Evolutionary conservation across 768 basidiomycete genomes (phyloP).

Genomic region (Hericium rajendrae): DNA sequence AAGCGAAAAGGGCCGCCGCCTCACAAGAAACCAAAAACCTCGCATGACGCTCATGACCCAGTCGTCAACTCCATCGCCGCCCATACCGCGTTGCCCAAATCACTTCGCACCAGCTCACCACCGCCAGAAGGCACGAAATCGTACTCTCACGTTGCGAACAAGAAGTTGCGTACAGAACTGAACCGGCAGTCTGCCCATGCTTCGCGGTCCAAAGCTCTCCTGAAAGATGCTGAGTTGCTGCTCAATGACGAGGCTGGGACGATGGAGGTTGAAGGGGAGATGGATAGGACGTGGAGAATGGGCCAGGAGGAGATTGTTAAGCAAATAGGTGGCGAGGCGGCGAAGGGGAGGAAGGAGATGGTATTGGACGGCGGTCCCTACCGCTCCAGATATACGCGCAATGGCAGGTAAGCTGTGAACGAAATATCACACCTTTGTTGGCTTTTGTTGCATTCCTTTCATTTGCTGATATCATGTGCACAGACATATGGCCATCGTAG

Average conservation of each 20-base stretch:
- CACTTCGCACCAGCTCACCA: constrained; percentile 45
- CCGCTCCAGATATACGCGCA: constrained; percentile 74
- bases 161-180: constrained; percentile 66
- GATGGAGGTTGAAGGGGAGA: constrained; percentile 64
- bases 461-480: not conserved
- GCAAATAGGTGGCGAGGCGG: constrained; percentile 64
- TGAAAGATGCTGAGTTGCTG: constrained; percentile 68
- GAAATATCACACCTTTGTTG: not conserved
- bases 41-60: constrained; percentile 24
- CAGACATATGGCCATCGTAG: constrained; percentile 82
- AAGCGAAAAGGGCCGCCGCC: not conserved
- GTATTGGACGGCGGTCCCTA: constrained; percentile 83
- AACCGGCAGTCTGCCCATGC: constrained; percentile 49
- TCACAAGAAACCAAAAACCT: not conserved
- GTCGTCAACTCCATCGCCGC: constrained; percentile 28
- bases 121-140: constrained; percentile 36
- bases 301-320: constrained; percentile 68
- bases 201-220: constrained; percentile 49
- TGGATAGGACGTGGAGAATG: constrained; percentile 88
- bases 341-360: constrained; percentile 66
- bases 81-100: constrained; percentile 55
- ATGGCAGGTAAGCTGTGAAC: constrained; percentile 60
- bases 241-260: constrained; percentile 58
- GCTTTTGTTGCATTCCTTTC: not conserved
- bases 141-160: constrained; percentile 58